phyloP scores from a whole-genome alignment of 805 yeast genomes.

The Brettanomyces nanus region DNA sequence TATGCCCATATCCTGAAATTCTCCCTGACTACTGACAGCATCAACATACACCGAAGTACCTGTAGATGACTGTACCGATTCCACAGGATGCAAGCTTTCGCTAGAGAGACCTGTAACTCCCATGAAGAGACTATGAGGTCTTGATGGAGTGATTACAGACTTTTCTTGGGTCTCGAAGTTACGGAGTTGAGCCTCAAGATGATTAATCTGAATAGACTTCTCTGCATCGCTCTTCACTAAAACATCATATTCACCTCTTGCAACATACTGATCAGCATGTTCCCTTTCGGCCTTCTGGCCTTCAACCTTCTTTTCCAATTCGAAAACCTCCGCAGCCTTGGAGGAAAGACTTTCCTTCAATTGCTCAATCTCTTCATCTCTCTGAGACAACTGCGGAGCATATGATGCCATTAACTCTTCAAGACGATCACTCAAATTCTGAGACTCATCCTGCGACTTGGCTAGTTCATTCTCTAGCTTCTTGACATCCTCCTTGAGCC shows the following conservation, averaged over 20 bases:
- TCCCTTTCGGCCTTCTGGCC: neutral
- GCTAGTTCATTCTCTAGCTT: neutral
- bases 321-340: constrained; percentile 1
- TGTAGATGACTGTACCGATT: neutral
- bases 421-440: neutral
- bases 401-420: neutral
- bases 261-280: neutral
- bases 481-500: constrained; percentile 7
- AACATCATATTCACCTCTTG: constrained; percentile 1
- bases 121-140: neutral
- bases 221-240: neutral
- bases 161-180: neutral
- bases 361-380: neutral
- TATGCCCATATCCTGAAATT: constrained; percentile 3
- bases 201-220: neutral
- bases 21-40: constrained; percentile 15
- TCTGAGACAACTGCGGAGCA: neutral
- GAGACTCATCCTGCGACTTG: neutral
- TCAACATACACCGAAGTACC: constrained; percentile 12
- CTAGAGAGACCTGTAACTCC: neutral
- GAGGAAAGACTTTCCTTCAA: neutral
- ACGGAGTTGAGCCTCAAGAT: neutral
- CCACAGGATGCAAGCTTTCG: neutral
- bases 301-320: neutral
- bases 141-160: neutral